Percentiles rank a stretch among this genome's conserved stretches.
Conservation (phyloP, 108 stramenopile genomes). For the Asterionellopsis glacialis region DNA sequence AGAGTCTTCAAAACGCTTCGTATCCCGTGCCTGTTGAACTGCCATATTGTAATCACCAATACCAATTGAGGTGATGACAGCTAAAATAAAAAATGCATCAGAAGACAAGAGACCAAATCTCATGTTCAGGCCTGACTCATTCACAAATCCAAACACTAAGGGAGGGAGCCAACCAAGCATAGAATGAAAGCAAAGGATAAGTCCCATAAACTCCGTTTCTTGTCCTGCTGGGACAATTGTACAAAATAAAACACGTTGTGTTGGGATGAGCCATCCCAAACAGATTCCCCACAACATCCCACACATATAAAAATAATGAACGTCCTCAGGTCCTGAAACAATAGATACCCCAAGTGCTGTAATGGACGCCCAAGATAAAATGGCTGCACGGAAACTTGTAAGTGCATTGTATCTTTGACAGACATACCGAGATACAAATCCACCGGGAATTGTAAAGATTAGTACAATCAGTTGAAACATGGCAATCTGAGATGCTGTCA, state of each 20-base stretch:
- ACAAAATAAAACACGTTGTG: slow-evolving; percentile 37
- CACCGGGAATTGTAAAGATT: not conserved
- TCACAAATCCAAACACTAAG: slow-evolving; percentile 46
- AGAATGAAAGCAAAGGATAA: slow-evolving; percentile 33
- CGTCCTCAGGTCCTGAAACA: slow-evolving; percentile 35
- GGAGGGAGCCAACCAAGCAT: slow-evolving; percentile 60
- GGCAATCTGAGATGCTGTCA: too few relatives aligned
- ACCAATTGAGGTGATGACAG: slow-evolving; percentile 2
- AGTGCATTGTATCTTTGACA: slow-evolving; percentile 4
- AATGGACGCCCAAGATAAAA: not conserved
- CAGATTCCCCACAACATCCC: slow-evolving; percentile 46
- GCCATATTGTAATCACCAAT: too few relatives aligned
- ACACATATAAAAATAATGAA: slow-evolving; percentile 27
- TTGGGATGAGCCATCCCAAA: slow-evolving; percentile 57
- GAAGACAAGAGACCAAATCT: slow-evolving; percentile 24
- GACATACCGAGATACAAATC: not conserved
- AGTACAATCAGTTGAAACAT: not conserved
- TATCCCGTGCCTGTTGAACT: too few relatives aligned
- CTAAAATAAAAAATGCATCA: slow-evolving; percentile 35
- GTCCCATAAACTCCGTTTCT: slow-evolving; percentile 43
- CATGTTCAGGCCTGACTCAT: slow-evolving; percentile 40
- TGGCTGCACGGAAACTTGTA: not conserved
- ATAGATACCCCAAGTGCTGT: slow-evolving; percentile 37
- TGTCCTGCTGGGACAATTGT: slow-evolving; percentile 16
- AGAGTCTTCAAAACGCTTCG: too few relatives aligned